Conservation (phyloP, 2,329 filamentous ascomycete genomes). For the Talaromyces marneffei region DNA sequence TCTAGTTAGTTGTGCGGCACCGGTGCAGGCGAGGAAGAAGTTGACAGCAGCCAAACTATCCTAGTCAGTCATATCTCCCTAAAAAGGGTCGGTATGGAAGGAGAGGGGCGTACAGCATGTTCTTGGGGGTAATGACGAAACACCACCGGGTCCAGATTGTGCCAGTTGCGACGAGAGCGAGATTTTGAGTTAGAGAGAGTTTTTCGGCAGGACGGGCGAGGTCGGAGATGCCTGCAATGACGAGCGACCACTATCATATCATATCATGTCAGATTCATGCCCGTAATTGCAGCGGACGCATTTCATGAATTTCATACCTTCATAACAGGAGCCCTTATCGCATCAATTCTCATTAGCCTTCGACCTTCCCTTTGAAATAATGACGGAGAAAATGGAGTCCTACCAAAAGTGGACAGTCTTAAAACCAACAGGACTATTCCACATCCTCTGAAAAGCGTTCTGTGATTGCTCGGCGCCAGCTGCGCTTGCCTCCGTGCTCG, state of each 20-base stretch:
- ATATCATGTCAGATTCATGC: not conserved
- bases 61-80: not conserved
- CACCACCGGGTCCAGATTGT: conserved; percentile 99
- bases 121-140: conserved; percentile 90
- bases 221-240: conserved; percentile 87
- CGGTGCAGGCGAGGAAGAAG: conserved; percentile 92
- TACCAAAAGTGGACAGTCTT: conserved; percentile 99
- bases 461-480: conserved; percentile 38
- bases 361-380: not conserved
- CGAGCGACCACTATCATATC: conserved; percentile 69
- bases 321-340: conserved; percentile 84
- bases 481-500: conserved; percentile 57
- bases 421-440: conserved; percentile 72
- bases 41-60: conserved; percentile 83
- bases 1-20: conserved; percentile 71
- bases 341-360: not conserved
- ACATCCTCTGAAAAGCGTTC: conserved; percentile 66
- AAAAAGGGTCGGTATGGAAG: not conserved
- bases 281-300: too few relatives aligned
- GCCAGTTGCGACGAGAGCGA: conserved; percentile 81
- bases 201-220: conserved; percentile 85
- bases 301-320: conserved; percentile 52
- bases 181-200: conserved; percentile 89
- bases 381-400: conserved; percentile 3
- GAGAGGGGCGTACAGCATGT: conserved; percentile 62